A percentile compares a stretch with the other conserved stretches of the same genome.
Conservation (phyloP, 345 rosid species). For the Lumnitzera racemosa region DNA sequence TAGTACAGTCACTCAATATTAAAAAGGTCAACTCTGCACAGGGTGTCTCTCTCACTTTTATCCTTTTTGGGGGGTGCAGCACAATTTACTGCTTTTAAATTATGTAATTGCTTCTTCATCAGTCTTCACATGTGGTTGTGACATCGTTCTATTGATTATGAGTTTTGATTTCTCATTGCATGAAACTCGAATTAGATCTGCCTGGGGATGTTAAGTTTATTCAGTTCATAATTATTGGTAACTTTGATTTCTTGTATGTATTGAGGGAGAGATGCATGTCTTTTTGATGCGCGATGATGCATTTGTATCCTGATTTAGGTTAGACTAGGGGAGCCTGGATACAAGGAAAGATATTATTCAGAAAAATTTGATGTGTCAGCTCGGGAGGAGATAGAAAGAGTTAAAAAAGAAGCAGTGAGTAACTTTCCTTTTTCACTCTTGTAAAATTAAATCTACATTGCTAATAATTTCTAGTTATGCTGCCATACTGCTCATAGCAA, state of each 20-base stretch:
- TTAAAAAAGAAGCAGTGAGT: conserved; percentile 75
- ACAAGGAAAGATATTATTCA: conserved; percentile 84
- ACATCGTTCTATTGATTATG: too few relatives aligned
- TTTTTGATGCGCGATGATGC: background rate
- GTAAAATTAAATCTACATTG: background rate
- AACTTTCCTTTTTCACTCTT: background rate
- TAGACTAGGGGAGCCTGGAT: conserved; percentile 93
- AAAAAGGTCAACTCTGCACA: too few relatives aligned
- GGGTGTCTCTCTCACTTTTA: too few relatives aligned
- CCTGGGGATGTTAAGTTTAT: too few relatives aligned
- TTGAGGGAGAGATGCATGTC: background rate
- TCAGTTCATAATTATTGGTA: background rate
- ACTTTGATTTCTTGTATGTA: background rate
- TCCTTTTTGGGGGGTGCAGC: too few relatives aligned
- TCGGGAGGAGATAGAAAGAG: conserved; percentile 49
- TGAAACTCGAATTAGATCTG: too few relatives aligned
- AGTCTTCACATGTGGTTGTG: too few relatives aligned
- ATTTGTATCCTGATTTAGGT: conserved; percentile 31
- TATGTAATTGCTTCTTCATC: too few relatives aligned
- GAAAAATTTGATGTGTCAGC: conserved; percentile 68
- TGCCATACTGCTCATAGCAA: background rate
- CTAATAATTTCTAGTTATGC: background rate
- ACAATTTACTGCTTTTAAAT: too few relatives aligned
- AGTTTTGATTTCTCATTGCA: too few relatives aligned
- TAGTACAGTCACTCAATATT: too few relatives aligned